These are phyloP conservation scores for Thelonectria rubi DNA, from an alignment of 2,329 filamentous ascomycete genomes.

Conservation along the genomic window DNA sequence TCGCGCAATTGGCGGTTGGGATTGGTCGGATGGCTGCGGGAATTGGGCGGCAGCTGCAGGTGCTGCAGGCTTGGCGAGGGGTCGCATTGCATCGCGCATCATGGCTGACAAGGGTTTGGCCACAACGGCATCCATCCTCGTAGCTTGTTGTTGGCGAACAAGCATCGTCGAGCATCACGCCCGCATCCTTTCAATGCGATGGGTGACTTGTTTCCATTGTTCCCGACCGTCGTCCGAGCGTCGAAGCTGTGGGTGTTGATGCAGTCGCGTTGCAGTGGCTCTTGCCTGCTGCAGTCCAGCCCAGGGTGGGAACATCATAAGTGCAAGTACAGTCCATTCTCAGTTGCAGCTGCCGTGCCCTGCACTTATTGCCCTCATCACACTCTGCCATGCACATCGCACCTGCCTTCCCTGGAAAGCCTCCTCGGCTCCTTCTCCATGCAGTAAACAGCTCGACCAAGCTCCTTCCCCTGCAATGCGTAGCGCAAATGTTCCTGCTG, in stretches of 20 bases:
- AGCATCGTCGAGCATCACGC: constrained; percentile 8
- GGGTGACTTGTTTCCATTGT: constrained; percentile 10
- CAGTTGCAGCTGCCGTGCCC: background rate
- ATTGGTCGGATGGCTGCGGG: constrained; percentile 37
- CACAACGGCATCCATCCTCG: too few species aligned
- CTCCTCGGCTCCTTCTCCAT: constrained; percentile 16
- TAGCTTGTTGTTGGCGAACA: background rate
- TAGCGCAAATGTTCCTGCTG: background rate
- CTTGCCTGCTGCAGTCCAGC: background rate
- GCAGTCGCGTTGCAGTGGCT: background rate
- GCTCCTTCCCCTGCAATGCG: background rate
- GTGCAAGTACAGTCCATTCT: background rate
- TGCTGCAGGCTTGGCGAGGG: constrained; percentile 1
- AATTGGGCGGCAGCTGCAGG: constrained; percentile 30
- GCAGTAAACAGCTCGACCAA: constrained; percentile 19
- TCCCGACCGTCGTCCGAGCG: constrained; percentile 7
- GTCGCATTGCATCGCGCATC: constrained; percentile 19
- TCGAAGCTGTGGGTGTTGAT: background rate
- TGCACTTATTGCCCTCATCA: constrained; percentile 1
- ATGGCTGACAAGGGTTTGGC: background rate
- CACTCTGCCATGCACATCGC: background rate
- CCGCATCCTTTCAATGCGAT: constrained; percentile 8
- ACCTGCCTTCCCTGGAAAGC: constrained; percentile 17
- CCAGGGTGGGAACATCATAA: background rate
- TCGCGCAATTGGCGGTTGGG: constrained; percentile 28